Evolutionary conservation across 2,329 filamentous ascomycete genomes (phyloP).

Genomic region (Huntiella omanensis): DNA sequence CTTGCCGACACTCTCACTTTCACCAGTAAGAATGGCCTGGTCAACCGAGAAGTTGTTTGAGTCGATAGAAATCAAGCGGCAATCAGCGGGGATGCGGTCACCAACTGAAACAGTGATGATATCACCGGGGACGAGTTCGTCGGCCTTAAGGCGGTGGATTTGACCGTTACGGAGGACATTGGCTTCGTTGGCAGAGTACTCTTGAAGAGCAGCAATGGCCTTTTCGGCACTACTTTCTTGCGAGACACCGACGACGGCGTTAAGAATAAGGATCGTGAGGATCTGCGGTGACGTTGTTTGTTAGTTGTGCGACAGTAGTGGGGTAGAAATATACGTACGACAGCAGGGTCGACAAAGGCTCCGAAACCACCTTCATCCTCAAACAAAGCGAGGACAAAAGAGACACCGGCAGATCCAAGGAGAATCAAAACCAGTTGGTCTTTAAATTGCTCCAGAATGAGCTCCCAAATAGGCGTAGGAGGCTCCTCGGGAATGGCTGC

Average conservation of each 20-base stretch:
- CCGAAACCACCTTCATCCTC: slow-evolving; percentile 90
- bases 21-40: slow-evolving; percentile 90
- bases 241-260: slow-evolving; percentile 90
- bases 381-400: slow-evolving; percentile 81
- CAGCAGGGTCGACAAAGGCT: slow-evolving; percentile 86
- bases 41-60: slow-evolving; percentile 97
- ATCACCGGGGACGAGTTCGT: slow-evolving; percentile 89
- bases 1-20: slow-evolving; percentile 93
- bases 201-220: slow-evolving; percentile 90
- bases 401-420: slow-evolving; percentile 78
- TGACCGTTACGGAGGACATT: slow-evolving; percentile 69
- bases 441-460: slow-evolving; percentile 97
- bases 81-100: slow-evolving; percentile 87
- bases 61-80: slow-evolving; percentile 70
- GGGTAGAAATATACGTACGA: slow-evolving; percentile 46
- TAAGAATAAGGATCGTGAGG: slow-evolving; percentile 87
- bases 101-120: slow-evolving; percentile 76
- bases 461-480: slow-evolving; percentile 86
- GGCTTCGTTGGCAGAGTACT: slow-evolving; percentile 97
- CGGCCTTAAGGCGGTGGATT: slow-evolving; percentile 73
- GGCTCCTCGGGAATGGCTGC: slow-evolving; percentile 62
- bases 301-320: neutral
- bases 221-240: slow-evolving; percentile 98
- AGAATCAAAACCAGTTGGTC: slow-evolving; percentile 95
- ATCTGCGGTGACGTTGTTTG: slow-evolving; percentile 36